Conservation (phyloP, 805 yeast genomes). For the Yarrowia sp. region DNA sequence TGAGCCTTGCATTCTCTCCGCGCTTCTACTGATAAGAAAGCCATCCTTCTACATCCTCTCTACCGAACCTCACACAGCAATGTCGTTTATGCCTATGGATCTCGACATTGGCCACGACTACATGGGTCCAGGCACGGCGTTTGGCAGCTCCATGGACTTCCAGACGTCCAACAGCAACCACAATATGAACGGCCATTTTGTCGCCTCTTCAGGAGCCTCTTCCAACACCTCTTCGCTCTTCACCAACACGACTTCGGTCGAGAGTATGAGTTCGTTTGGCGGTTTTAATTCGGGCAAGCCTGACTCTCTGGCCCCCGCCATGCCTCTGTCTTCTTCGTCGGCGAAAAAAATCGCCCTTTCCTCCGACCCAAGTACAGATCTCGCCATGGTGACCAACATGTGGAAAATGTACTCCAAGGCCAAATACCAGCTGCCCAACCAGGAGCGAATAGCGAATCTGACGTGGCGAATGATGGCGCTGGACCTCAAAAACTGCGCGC, state of each 20-base stretch:
- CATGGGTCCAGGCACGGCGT: neutral
- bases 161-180: neutral
- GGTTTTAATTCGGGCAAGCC: no score
- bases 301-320: no score
- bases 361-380: neutral
- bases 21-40: no score
- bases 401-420: conserved; percentile 85
- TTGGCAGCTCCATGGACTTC: neutral
- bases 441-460: conserved; percentile 73
- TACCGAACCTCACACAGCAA: neutral
- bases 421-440: conserved; percentile 67
- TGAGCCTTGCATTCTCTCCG: no score
- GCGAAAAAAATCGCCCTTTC: neutral
- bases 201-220: neutral
- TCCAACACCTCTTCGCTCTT: conserved; percentile 10
- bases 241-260: conserved; percentile 4
- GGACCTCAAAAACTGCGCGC: conserved; percentile 8
- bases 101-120: conserved; percentile 11
- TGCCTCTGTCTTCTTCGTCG: no score
- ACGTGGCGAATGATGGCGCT: conserved; percentile 78
- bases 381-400: conserved; percentile 33
- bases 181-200: neutral
- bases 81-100: conserved; percentile 22
- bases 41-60: no score
- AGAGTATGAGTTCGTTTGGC: conserved; percentile 12